Conservation (phyloP, 768 basidiomycete genomes). For the Pholiota molesta region DNA sequence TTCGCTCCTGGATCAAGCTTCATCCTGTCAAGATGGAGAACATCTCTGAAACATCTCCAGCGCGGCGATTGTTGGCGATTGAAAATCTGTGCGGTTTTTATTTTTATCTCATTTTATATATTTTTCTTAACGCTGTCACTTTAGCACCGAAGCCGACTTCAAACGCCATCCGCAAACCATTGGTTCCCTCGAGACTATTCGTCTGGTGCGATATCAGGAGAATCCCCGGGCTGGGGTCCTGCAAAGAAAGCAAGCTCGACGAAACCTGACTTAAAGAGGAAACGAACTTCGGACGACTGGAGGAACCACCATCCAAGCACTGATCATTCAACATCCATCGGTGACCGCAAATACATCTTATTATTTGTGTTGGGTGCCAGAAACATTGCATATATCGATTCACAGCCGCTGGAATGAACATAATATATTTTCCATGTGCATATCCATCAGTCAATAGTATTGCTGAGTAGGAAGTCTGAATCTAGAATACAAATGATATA, state of each 20-base stretch:
- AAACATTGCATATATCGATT: too few species aligned
- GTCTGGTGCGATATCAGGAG: slow-evolving; percentile 86
- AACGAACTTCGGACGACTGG: slow-evolving; percentile 24
- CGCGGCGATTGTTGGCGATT: slow-evolving; percentile 66
- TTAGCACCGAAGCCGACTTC: slow-evolving; percentile 73
- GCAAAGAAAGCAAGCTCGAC: slow-evolving; percentile 55
- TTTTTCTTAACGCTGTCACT: slow-evolving; percentile 13
- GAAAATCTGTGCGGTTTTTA: slow-evolving; percentile 57
- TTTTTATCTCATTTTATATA: not conserved
- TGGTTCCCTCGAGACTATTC: slow-evolving; percentile 63
- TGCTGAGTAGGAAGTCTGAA: not conserved
- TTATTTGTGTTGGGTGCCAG: not conserved
- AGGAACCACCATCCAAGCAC: slow-evolving; percentile 25
- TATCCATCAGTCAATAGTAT: slow-evolving; percentile 6
- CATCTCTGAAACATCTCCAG: slow-evolving; percentile 73
- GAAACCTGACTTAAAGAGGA: slow-evolving; percentile 24
- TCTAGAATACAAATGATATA: slow-evolving; percentile 11
- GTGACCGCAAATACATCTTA: not conserved
- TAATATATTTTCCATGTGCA: slow-evolving; percentile 9
- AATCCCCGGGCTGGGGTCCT: slow-evolving; percentile 97
- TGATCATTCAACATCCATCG: slow-evolving; percentile 1
- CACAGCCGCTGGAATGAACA: not conserved
- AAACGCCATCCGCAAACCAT: slow-evolving; percentile 68
- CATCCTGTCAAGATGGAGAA: slow-evolving; percentile 88
- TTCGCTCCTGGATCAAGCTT: slow-evolving; percentile 80